Conservation (phyloP, 2,329 filamentous ascomycete genomes). For the Cercospora sp. region DNA sequence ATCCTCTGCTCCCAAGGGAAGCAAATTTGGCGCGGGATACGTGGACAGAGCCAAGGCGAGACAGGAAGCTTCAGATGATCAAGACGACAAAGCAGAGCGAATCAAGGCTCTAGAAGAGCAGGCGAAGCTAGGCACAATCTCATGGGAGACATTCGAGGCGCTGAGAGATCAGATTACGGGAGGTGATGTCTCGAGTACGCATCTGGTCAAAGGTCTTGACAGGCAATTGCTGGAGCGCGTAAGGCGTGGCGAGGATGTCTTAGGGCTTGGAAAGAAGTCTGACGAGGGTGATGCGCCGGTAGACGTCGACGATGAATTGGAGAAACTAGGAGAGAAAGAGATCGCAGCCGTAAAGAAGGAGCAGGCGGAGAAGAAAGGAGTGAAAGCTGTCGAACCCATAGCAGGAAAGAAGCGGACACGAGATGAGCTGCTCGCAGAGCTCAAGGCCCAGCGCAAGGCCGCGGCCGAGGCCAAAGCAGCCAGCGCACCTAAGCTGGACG, state of each 20-base stretch:
- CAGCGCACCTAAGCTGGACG: constrained; percentile 48
- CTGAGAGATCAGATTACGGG: constrained; percentile 75
- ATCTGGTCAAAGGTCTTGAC: constrained; percentile 90
- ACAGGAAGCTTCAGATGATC: constrained; percentile 51
- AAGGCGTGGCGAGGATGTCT: constrained; percentile 62
- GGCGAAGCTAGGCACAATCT: constrained; percentile 80
- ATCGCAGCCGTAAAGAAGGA: constrained; percentile 67
- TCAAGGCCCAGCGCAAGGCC: constrained; percentile 56
- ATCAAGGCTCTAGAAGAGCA: constrained; percentile 79
- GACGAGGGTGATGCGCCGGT: constrained; percentile 23
- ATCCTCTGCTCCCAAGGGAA: constrained; percentile 76
- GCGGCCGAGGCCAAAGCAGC: constrained; percentile 46
- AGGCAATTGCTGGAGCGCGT: constrained; percentile 73
- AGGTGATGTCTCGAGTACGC: constrained; percentile 75
- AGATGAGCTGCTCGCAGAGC: constrained; percentile 60
- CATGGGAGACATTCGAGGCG: constrained; percentile 73
- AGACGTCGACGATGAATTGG: constrained; percentile 49
- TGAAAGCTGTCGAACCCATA: constrained; percentile 45
- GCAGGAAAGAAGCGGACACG: constrained; percentile 55
- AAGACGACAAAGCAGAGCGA: constrained; percentile 61
- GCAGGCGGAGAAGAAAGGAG: constrained; percentile 53
- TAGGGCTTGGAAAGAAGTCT: constrained; percentile 43
- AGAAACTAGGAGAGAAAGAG: constrained; percentile 63
- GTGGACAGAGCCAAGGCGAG: constrained; percentile 74
- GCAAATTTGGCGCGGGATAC: constrained; percentile 77